A percentile compares a stretch with the other conserved stretches of the same genome.
These are phyloP conservation scores for Oehlia diaphana DNA, from an alignment of 192 early-diverging fungal species.

Conservation along the genomic window DNA sequence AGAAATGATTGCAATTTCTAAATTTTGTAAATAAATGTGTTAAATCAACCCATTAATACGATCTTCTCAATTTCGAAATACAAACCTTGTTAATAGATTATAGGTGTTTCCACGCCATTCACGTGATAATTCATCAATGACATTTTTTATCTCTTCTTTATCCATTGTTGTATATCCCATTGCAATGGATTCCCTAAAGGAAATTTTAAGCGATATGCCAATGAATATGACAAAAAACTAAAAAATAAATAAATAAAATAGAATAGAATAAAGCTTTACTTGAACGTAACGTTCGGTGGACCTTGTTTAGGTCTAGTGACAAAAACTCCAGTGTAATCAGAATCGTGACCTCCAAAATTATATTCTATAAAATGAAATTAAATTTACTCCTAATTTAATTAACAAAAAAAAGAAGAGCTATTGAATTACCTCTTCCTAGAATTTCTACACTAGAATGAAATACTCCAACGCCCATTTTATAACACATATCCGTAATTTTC, in stretches of 20 bases:
- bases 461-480: slow-evolving; percentile 43
- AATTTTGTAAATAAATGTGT: neutral
- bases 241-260: too few relatives aligned
- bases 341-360: slow-evolving; percentile 48
- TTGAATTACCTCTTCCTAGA: slow-evolving; percentile 37
- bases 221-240: too few relatives aligned
- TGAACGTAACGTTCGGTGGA: slow-evolving; percentile 42
- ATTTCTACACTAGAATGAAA: slow-evolving; percentile 46
- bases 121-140: slow-evolving; percentile 16
- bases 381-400: neutral
- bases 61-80: neutral
- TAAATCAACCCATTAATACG: neutral
- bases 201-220: neutral
- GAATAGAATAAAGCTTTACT: slow-evolving; percentile 4
- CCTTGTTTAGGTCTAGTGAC: slow-evolving; percentile 38
- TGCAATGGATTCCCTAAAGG: slow-evolving; percentile 15
- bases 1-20: slow-evolving; percentile 32
- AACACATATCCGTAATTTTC: slow-evolving; percentile 38
- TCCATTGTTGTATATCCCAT: slow-evolving; percentile 20
- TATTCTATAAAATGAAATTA: slow-evolving; percentile 32
- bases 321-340: slow-evolving; percentile 46
- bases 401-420: neutral
- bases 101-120: slow-evolving; percentile 27
- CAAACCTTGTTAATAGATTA: slow-evolving; percentile 21
- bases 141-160: slow-evolving; percentile 19